Evolutionary conservation across 1,284 basidiomycete genomes (phyloP), one percentile per base, ranked within the genome.

Genomic region (Xerocomus cyaneibrunnescens): DNA sequence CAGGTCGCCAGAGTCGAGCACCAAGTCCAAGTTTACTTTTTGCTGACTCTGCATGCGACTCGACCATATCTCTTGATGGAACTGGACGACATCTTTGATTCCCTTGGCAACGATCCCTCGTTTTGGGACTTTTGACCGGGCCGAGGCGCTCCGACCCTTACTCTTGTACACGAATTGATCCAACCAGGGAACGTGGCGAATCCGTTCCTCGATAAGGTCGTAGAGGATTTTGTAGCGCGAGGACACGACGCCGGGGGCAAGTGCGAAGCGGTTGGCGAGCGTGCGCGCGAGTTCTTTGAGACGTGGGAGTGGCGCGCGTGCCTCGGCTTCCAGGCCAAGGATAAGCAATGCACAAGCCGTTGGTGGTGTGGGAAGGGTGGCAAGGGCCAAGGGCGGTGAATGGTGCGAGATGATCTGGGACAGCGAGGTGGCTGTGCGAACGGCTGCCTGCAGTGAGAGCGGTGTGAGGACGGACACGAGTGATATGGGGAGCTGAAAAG

Each of bases 181-280:
- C 3, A 89, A 71, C 87, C 89, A 92, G 3, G 87, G 85, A 4
- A 92, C 73, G 25, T 80, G 76, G 47, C 76, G 72, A n/a, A 81
- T 77, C 75, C 80, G 83, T 45, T 76, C 72, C 36, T 78, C 76
- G 31, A 90, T 68, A 40, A 79, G 68, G 56, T 84, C 79, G 59
- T 81, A 81, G 21, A 87, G 67, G 43, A 75, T 61, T 63, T 84
- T 84, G 68, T 90, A 89, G 7, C 87, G 79, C 43, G 78, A 74
- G 76, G 84, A 81, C 27, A 89, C 78, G 36, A 79, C 74, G 30
- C 72, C 74, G 48, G 80, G 75, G 10, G 75, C 74, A 35, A 76
- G 72, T 16, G 77, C 75, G 50, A 79, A 73, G 23, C 79, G 73
- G 22, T 67, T 57, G 3, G 78, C 84, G 30, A 92, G 75, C 19